Evolutionary conservation across 2,329 filamentous ascomycete genomes (phyloP), one percentile per base, ranked within the genome.

Genomic region (Ophiocordyceps unilateralis): DNA sequence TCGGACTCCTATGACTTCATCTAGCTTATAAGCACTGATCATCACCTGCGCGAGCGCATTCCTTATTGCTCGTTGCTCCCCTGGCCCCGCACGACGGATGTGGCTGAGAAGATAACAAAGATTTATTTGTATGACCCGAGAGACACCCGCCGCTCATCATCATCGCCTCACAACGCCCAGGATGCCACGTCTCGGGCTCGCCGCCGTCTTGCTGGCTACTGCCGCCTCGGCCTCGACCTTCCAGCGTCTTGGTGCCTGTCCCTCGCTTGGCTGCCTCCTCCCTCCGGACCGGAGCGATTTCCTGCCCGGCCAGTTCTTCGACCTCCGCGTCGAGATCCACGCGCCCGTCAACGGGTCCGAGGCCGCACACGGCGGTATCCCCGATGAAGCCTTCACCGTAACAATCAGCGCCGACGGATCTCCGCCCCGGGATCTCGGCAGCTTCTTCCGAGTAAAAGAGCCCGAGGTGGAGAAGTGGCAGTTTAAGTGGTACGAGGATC

Each of bases 401-500:
- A 82, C 78, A 44, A 80, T 91, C 50, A 65, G 69, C 45, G 86
- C 83, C 62, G 72, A 76, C 44, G 75, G 72, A 38, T 61, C 61
- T 41, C 56, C 63, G 45, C 57, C 72, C 22, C 62, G 74, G 55
- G 63, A 69, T 44, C 75, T 78, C 36, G 66, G 77, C 15, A 64
- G 76, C 36, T 87, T 75, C 63, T 89, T 91, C 64, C 67, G 68
- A n/a, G 55, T 81, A 30, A 53, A 70, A 2, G 83, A 89, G 57
- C 80, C 84, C 19, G 62, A 75, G 57, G 63, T 91, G 15, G 85
- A 93, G 68, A 78, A 69, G 49, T 93, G 85, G 85, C 73, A 78
- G 50, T 91, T 91, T 56, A 70, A 70, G n/a, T 91, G 82, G 81
- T 89, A 74, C 55, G 85, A 89, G 65, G 81, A 93, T 53, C 72